Evolutionary conservation across 108 stramenopile genomes (phyloP).

Genomic region (Pseudonitzschia multiseries): DNA sequence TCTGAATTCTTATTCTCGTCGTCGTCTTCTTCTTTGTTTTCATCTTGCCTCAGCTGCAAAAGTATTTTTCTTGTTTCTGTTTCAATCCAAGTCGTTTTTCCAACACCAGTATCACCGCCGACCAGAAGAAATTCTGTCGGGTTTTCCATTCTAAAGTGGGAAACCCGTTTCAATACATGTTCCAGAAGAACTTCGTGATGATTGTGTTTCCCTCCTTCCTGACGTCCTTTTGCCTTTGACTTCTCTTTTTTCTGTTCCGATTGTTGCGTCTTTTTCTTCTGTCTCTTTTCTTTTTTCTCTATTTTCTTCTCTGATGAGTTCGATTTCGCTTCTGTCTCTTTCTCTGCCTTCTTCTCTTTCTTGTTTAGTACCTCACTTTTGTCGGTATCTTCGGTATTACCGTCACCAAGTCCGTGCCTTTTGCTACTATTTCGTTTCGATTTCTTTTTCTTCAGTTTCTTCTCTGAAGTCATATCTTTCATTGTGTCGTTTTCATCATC

Average conservation of each 20-base stretch:
- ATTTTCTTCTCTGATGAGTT: background rate
- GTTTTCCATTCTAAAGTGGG: slow-evolving; percentile 23
- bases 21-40: background rate
- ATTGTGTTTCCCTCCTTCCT: slow-evolving; percentile 35
- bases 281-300: background rate
- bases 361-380: background rate
- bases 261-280: background rate
- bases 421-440: too few species aligned
- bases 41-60: background rate
- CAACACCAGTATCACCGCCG: slow-evolving; percentile 19
- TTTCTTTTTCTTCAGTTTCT: too few species aligned
- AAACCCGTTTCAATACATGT: slow-evolving; percentile 26
- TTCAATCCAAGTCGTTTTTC: slow-evolving; percentile 23
- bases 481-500: background rate
- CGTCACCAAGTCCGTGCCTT: background rate
- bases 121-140: slow-evolving; percentile 24
- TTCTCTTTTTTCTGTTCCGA: too few species aligned
- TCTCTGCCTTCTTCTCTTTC: background rate
- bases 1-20: background rate
- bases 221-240: background rate
- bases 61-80: slow-evolving; percentile 3
- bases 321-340: background rate
- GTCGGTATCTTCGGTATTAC: background rate
- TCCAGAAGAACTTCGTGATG: background rate
- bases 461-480: too few species aligned